Evolutionary conservation across 2,329 filamentous ascomycete genomes (phyloP), one percentile per base, ranked within the genome.

Genomic region (Colletotrichum magnum): DNA sequence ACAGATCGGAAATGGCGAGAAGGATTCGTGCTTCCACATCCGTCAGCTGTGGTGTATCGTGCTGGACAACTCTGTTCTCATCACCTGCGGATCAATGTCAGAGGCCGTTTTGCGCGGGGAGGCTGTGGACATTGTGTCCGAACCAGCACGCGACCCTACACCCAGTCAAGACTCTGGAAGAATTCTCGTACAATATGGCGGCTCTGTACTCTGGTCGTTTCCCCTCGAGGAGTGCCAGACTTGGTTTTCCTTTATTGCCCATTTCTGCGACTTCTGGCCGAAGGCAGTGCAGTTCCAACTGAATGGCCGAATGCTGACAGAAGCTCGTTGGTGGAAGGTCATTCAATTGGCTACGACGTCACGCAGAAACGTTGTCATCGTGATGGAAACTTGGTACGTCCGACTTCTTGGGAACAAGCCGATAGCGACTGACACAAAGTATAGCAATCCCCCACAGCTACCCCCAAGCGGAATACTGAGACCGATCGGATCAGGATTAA

Each of bases 1-100:
- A 59, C 79, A 80, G 61, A 73, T 80, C 15, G 77, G 77, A 1
- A 76, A 77, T 48, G 78, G 76, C 3, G 77, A 77, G 0, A 70
- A 75, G 10, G 79, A 77, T 2, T 73, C 80, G 18, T 86, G 83
- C 60, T 86, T 85, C 63, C 84, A 87, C 64, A 81, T 86, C 52
- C 76, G 81, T 1, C 85, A 87, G 71, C 64, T 85, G 10, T 87
- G 85, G 85, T 83, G 80, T 68, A 71, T 87, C 5, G 75, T 85
- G 6, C 68, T 87, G 1, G 81, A 82, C 48, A 81, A 84, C 52
- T 79, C 72, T 7, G 72, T 84, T 2, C 75, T 85, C 4, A 75
- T 85, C 4, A 85, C 84, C 1, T 86, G 82, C 57, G 78, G 82
- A 18, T 75, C 76, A 6, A 79, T 83, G 75, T 53, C 75, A 0